phyloP scores from a whole-genome alignment of 345 rosid species.

The Hevea brasiliensis region DNA sequence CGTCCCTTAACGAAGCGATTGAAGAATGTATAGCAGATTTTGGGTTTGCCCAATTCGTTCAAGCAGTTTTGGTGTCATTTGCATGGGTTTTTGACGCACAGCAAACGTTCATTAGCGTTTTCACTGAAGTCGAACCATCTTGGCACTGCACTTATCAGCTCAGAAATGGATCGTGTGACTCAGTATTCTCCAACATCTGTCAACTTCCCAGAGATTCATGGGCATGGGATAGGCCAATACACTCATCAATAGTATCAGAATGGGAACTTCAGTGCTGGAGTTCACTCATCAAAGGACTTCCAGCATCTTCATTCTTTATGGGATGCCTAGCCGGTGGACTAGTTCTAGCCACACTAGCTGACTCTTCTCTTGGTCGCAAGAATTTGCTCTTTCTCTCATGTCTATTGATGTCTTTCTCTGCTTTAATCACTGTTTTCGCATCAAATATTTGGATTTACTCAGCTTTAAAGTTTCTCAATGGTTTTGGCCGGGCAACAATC shows the following conservation, averaged over 20 bases:
- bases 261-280: conserved; percentile 22
- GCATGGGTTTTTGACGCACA: conserved; percentile 27
- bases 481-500: conserved; percentile 25
- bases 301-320: conserved; percentile 27
- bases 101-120: conserved; percentile 23
- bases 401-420: conserved; percentile 10
- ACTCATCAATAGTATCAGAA: conserved; percentile 18
- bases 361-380: conserved; percentile 27
- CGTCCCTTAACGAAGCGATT: conserved; percentile 16
- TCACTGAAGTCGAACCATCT: conserved; percentile 23
- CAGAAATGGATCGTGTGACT: background rate
- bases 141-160: conserved; percentile 19
- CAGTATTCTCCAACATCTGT: background rate
- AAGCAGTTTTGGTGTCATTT: conserved; percentile 15
- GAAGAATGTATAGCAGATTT: background rate
- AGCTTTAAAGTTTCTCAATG: conserved; percentile 12
- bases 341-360: conserved; percentile 16
- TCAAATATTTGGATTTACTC: conserved; percentile 23
- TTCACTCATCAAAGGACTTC: conserved; percentile 23
- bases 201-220: background rate
- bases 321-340: conserved; percentile 29
- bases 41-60: conserved; percentile 12
- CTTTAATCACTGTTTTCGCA: conserved; percentile 21
- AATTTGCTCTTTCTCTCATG: conserved; percentile 22
- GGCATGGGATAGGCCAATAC: conserved; percentile 10